Percentiles rank a stretch among this genome's conserved stretches.
Evolutionary conservation across 2,329 filamentous ascomycete genomes (phyloP).

Genomic region (Claviceps lovelessii): DNA sequence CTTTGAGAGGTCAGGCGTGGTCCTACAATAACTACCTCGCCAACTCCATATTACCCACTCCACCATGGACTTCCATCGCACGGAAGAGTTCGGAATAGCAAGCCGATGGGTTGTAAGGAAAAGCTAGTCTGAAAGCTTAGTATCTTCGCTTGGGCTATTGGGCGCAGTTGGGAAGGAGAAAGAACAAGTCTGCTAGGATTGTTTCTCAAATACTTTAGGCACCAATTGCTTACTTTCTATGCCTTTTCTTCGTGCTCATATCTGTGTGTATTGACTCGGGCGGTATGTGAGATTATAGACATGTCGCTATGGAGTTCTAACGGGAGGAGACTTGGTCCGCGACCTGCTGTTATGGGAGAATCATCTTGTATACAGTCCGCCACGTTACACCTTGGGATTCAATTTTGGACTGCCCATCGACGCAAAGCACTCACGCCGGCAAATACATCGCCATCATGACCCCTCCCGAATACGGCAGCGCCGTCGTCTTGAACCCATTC

Average conservation of each 20-base stretch:
- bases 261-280: background rate
- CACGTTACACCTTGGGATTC: background rate
- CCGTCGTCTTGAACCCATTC: conserved; percentile 32
- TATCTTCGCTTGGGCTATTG: conserved; percentile 21
- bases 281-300: background rate
- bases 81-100: conserved; percentile 10
- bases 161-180: conserved; percentile 14
- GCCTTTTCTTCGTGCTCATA: background rate
- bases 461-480: conserved; percentile 17
- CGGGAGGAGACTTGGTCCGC: background rate
- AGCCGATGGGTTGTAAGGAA: conserved; percentile 15
- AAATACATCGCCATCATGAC: conserved; percentile 11
- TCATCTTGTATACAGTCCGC: too few relatives aligned
- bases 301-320: background rate
- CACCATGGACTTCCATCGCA: conserved; percentile 11
- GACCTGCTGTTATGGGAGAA: too few relatives aligned
- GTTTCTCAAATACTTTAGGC: conserved; percentile 7
- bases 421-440: background rate
- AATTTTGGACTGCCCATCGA: background rate
- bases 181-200: conserved; percentile 12
- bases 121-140: conserved; percentile 22
- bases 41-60: background rate
- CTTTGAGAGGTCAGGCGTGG: background rate
- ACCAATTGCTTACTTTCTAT: background rate
- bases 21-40: background rate